Base-by-base conservation (phyloP, 352 stramenopile species). In the Phytopythium chamaehyphon region DNA sequence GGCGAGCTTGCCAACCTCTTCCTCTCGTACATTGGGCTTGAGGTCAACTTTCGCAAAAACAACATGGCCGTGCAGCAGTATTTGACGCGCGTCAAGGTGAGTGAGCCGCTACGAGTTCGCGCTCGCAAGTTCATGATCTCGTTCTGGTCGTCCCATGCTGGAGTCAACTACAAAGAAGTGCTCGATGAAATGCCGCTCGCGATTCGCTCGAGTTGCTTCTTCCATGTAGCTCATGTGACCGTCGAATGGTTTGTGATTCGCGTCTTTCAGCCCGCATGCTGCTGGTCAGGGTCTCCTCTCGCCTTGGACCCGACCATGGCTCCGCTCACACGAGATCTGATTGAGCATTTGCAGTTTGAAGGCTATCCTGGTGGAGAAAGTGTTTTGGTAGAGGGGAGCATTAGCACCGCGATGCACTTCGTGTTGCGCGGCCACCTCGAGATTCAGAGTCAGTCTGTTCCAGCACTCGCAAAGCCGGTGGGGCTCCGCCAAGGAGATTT, bases 351-450 rank as follows among this genome's bases (percentile, higher is more conserved):
- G 2, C 68, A 69, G n/a, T 87, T 87, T 39, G 71, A 88, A 47
- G 67, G 73, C n/a, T 90, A 83, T 22, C 79, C 76, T 2, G 69
- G 73, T 6, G 74, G 76, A 26, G 79, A 90, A 39, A 57, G 36
- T 24, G 75, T 88, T 7, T 55, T 90, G 0, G 59, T 76, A 21
- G 76, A 90, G 61, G 79, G 79, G 0, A 78, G 61, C 19, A 83
- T 88, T 49, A 47, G 66, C 7, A 71, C 67, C 31, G 64, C 72
- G 15, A 84, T 86, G 73, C 88, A 86, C 52, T 88, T 88, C 54
- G 79, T 90, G 33, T 49, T 90, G 11, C 71, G 73, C 6, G 79
- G 79, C 0, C 45, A 81, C 14, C 57, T 90, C 3, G 66, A 72
- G 6, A 54, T 71, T 7, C 56, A 78, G 24, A 62, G 65, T 31